Evolutionary conservation across 2,329 filamentous ascomycete genomes (phyloP), one percentile per base, ranked within the genome.

Genomic region (Dendryphion nanum): DNA sequence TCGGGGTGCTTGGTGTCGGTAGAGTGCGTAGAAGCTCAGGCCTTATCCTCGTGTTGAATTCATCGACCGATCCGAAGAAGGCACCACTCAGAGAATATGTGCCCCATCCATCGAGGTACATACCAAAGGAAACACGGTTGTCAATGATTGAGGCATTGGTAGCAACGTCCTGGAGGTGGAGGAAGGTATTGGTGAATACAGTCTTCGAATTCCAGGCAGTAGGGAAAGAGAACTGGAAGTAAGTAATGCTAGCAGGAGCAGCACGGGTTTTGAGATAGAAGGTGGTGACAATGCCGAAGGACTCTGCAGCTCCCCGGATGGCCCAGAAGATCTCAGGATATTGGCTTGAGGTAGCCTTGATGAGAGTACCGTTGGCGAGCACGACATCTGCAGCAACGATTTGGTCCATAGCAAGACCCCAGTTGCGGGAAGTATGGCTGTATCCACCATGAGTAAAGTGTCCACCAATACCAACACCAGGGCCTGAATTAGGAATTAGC

Each of bases 281-380:
- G 31, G 36, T 44, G 4, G 54, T 57, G 6, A 67, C 48, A 20
- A 67, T 57, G 4, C 64, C 67, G 33, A 67, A 67, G 14, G 68
- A 66, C 33, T 59, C 55, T 0, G 65, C 67, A 2, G 64, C 66
- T 0, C 67, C 67, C 8, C 50, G 45, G 3, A 70, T 33, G 2
- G 57, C 68, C 64, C 67, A 70, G 40, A 67, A 69, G 8, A 71
- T 51, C 17, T 68, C 64, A 3, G 52, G 14, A 23, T 69, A 53
- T 4, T 49, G 34, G 0, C 45, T 45, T 4, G 37, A 16, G 6
- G 59, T 66, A 3, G 53, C 64, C 14, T 40, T 48, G 4, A 66
- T 35, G n/a, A 64, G 24, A 4, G 47, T 47, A 5, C 63, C 64
- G 12, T 46, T 51, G 5, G 61, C 58, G 6, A 62, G 47, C 2